These are phyloP conservation scores for Paecilomyces sp. DNA, from an alignment of 2,329 filamentous ascomycete genomes.

Conservation along the genomic window DNA sequence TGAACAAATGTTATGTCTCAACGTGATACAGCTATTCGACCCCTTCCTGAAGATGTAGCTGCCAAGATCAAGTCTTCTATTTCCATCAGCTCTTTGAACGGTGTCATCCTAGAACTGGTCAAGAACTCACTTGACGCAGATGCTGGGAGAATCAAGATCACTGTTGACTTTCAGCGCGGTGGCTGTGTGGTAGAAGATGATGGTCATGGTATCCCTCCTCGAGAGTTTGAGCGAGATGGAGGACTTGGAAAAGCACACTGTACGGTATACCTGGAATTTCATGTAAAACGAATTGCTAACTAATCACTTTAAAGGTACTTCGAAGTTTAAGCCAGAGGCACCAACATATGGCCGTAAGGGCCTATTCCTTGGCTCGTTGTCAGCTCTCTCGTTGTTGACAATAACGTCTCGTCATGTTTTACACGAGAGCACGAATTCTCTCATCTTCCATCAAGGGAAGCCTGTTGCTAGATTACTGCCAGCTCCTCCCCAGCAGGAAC, in stretches of 20 bases:
- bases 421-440: conserved; percentile 48
- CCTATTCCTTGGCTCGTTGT: conserved; percentile 69
- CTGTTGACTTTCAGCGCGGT: conserved; percentile 67
- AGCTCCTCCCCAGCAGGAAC: conserved; percentile 50
- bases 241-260: conserved; percentile 67
- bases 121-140: conserved; percentile 80
- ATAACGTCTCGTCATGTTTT: conserved; percentile 62
- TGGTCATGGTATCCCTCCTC: conserved; percentile 65
- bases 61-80: conserved; percentile 80
- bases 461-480: conserved; percentile 59
- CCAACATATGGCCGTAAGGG: conserved; percentile 61
- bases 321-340: conserved; percentile 52
- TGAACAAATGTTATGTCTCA: background rate
- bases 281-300: conserved; percentile 2
- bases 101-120: conserved; percentile 63
- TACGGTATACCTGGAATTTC: conserved; percentile 28
- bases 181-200: conserved; percentile 78
- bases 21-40: conserved; percentile 46
- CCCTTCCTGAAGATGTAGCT: conserved; percentile 62
- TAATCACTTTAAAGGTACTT: conserved; percentile 58
- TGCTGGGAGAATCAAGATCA: conserved; percentile 61
- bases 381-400: conserved; percentile 66
- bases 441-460: conserved; percentile 64
- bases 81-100: conserved; percentile 67
- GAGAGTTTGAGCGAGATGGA: conserved; percentile 64